Percentiles rank a stretch among this genome's conserved stretches.
These are phyloP conservation scores for Thelonectria olida DNA, from an alignment of 2,329 filamentous ascomycete genomes.

Conservation along the genomic window DNA sequence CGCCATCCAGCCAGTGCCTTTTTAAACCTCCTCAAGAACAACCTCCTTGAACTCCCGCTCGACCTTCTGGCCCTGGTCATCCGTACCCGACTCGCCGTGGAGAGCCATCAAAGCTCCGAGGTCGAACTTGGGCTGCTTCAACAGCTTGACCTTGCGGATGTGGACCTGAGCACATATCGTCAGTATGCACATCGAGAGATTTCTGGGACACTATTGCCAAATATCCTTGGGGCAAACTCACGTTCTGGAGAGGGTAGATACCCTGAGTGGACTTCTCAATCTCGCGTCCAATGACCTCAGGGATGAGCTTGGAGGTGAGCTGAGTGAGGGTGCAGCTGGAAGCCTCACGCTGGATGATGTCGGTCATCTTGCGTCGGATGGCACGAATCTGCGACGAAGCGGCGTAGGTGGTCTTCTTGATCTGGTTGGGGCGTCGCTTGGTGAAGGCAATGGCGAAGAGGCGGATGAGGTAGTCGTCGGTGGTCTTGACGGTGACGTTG, in stretches of 20 bases:
- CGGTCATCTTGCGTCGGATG: constrained; percentile 99
- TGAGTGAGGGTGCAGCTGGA: constrained; percentile 93
- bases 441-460: constrained; percentile 99
- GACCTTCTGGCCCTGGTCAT: constrained; percentile 98
- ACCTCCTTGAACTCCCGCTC: constrained; percentile 99
- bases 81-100: constrained; percentile 95
- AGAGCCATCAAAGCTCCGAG: constrained; percentile 94
- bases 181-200: not conserved
- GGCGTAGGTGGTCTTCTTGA: constrained; percentile 99
- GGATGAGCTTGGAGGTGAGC: constrained; percentile 98
- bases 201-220: not conserved
- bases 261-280: constrained; percentile 99
- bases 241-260: constrained; percentile 99
- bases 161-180: constrained; percentile 75
- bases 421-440: constrained; percentile 98
- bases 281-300: constrained; percentile 98
- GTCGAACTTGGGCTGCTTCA: constrained; percentile 99
- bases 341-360: constrained; percentile 98
- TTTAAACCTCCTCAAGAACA: constrained; percentile 92
- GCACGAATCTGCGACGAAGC: constrained; percentile 95
- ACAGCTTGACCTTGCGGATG: constrained; percentile 99
- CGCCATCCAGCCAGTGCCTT: constrained; percentile 47
- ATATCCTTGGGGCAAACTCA: constrained; percentile 56
- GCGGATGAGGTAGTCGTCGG: constrained; percentile 98
- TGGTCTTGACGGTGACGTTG: constrained; percentile 99